Evolutionary conservation across 1,139 yeast species (phyloP).

Genomic region (Kodamaea ohmeri): DNA sequence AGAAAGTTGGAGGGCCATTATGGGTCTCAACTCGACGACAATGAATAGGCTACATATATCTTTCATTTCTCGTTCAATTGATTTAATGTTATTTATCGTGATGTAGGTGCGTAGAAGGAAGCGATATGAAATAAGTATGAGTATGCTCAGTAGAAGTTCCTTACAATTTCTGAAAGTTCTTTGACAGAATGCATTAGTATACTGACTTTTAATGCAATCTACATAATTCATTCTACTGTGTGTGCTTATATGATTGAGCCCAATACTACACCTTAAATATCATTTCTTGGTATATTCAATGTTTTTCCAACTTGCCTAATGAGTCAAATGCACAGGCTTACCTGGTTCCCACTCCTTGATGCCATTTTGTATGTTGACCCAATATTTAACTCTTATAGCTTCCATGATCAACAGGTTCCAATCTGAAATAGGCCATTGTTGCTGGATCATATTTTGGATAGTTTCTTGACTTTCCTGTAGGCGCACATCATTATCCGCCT

Average conservation of each 20-base stretch:
- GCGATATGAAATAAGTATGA: too few relatives aligned
- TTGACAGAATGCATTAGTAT: too few relatives aligned
- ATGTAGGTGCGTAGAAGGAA: neutral
- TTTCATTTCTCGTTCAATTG: neutral
- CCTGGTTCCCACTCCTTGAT: constrained; percentile 79
- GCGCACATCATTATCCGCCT: constrained; percentile 53
- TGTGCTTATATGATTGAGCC: too few relatives aligned
- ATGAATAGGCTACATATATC: neutral
- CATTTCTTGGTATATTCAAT: too few relatives aligned
- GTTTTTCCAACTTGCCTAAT: constrained; percentile 26
- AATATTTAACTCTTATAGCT: constrained; percentile 75
- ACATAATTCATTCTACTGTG: too few relatives aligned
- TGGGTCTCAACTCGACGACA: too few relatives aligned
- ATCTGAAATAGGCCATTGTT: constrained; percentile 34
- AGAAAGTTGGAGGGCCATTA: too few relatives aligned
- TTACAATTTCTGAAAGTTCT: too few relatives aligned
- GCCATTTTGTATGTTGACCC: constrained; percentile 75
- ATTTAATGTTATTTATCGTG: neutral
- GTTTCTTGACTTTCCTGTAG: constrained; percentile 39
- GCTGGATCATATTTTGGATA: constrained; percentile 29
- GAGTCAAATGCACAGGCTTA: constrained; percentile 60
- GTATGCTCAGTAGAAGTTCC: too few relatives aligned
- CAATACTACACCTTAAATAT: too few relatives aligned
- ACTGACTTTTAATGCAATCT: too few relatives aligned
- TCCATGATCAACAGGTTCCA: constrained; percentile 61